phyloP scores from a whole-genome alignment of 2,329 filamentous ascomycete species.

The Fusarium euwallaceae region DNA sequence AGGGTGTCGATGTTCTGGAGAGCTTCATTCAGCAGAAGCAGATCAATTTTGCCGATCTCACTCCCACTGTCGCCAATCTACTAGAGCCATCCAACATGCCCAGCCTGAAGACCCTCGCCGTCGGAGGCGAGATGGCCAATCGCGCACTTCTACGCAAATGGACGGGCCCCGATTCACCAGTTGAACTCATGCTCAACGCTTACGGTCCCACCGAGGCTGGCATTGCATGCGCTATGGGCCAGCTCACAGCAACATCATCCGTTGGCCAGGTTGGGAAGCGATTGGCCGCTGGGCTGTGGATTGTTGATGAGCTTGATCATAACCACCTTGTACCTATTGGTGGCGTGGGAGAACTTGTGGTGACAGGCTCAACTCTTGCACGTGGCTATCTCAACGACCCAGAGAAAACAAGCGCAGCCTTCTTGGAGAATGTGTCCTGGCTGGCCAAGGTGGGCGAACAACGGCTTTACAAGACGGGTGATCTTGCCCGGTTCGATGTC shows the following conservation, averaged over 20 bases:
- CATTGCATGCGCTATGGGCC: not conserved
- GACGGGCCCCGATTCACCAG: not conserved
- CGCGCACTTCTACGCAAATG: not conserved
- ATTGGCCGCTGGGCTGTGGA: slow-evolving; percentile 34
- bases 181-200: not conserved
- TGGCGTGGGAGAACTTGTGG: slow-evolving; percentile 43
- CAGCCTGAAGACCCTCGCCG: not conserved
- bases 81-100: not conserved
- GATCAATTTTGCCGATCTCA: slow-evolving; percentile 2
- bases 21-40: not conserved
- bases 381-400: slow-evolving; percentile 42
- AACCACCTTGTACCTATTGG: slow-evolving; percentile 40
- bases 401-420: slow-evolving; percentile 44
- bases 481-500: slow-evolving; percentile 40
- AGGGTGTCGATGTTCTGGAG: slow-evolving; percentile 7
- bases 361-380: slow-evolving; percentile 45
- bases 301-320: slow-evolving; percentile 40
- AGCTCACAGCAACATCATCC: not conserved
- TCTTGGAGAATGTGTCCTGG: slow-evolving; percentile 48
- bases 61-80: slow-evolving; percentile 9
- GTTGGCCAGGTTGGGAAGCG: not conserved
- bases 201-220: slow-evolving; percentile 16
- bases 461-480: slow-evolving; percentile 37
- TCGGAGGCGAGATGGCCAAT: slow-evolving; percentile 10
- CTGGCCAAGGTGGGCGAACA: slow-evolving; percentile 18